These are phyloP conservation scores for Penicillium coffeae DNA, from an alignment of 495 filamentous ascomycete genomes.

Conservation along the genomic window DNA sequence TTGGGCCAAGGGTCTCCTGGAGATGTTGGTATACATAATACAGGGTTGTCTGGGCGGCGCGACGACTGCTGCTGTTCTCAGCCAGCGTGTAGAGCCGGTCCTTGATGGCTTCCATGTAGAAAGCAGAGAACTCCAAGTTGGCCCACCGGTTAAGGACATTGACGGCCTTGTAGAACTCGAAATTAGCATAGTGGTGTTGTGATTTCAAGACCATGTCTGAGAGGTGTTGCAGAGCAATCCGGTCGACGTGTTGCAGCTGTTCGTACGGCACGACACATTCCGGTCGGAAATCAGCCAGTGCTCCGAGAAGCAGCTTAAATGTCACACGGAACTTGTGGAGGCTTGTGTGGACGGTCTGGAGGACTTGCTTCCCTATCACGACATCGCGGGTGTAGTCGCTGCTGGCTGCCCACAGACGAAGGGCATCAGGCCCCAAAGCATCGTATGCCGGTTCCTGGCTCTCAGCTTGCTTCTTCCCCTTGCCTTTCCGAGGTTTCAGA, in stretches of 20 bases:
- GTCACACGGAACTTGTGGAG: slow-evolving; percentile 83
- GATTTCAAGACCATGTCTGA: slow-evolving; percentile 57
- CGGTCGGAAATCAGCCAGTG: slow-evolving; percentile 59
- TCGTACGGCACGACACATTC: slow-evolving; percentile 34
- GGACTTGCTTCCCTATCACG: slow-evolving; percentile 66
- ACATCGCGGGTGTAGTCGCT: slow-evolving; percentile 90
- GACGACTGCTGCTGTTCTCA: slow-evolving; percentile 48
- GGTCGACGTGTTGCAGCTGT: slow-evolving; percentile 54
- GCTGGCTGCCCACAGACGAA: slow-evolving; percentile 89
- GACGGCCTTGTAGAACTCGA: slow-evolving; percentile 80
- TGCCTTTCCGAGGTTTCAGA: slow-evolving; percentile 51
- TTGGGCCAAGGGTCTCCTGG: slow-evolving; percentile 70
- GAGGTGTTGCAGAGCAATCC: slow-evolving; percentile 74
- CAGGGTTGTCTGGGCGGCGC: slow-evolving; percentile 62
- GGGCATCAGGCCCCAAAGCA: slow-evolving; percentile 70
- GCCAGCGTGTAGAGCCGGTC: slow-evolving; percentile 82
- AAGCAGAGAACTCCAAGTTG: slow-evolving; percentile 76
- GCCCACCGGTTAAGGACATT: slow-evolving; percentile 73
- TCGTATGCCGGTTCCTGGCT: slow-evolving; percentile 49
- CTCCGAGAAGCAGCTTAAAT: slow-evolving; percentile 83
- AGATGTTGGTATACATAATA: slow-evolving; percentile 66
- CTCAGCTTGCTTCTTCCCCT: slow-evolving; percentile 47
- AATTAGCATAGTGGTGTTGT: slow-evolving; percentile 56
- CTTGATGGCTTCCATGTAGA: slow-evolving; percentile 90
- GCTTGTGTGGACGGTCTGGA: slow-evolving; percentile 67